Evolutionary conservation across 371 early-diverging fungal species (phyloP).

Genomic region (Mucor sp.): DNA sequence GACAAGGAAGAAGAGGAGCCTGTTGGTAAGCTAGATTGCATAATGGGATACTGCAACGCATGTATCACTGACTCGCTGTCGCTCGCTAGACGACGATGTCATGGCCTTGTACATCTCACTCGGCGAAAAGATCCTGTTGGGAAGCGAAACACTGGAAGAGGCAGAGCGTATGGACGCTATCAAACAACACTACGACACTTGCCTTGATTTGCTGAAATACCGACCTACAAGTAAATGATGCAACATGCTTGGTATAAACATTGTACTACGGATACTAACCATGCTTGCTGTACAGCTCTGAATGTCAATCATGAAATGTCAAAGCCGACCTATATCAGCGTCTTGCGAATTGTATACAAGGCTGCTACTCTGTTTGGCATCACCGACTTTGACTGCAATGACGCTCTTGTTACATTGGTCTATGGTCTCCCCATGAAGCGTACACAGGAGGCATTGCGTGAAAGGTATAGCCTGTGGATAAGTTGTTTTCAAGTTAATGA

Average conservation of each 20-base stretch:
- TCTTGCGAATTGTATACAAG: slow-evolving; percentile 29
- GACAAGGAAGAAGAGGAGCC: slow-evolving; percentile 31
- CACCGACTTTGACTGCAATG: slow-evolving; percentile 22
- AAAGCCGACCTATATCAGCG: slow-evolving; percentile 23
- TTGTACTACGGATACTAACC: neutral
- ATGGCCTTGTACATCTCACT: slow-evolving; percentile 33
- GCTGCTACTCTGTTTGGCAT: slow-evolving; percentile 15
- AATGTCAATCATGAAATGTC: slow-evolving; percentile 36
- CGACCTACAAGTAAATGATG: slow-evolving; percentile 25
- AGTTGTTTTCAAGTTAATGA: neutral
- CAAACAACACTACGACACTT: slow-evolving; percentile 11
- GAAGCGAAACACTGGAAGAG: neutral
- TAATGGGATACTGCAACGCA: too few species aligned
- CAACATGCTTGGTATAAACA: neutral
- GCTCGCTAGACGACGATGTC: slow-evolving; percentile 31
- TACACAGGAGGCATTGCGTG: slow-evolving; percentile 36
- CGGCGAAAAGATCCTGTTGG: slow-evolving; percentile 19
- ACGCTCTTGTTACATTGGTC: slow-evolving; percentile 16
- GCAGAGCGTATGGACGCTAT: slow-evolving; percentile 15
- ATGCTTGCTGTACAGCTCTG: neutral
- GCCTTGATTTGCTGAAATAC: slow-evolving; percentile 18
- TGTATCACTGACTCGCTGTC: neutral
- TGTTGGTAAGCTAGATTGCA: slow-evolving; percentile 28
- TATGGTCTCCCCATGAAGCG: slow-evolving; percentile 27
- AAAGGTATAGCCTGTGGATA: slow-evolving; percentile 21